These are phyloP conservation scores for Xerocomellus amylosporus DNA, from an alignment of 768 basidiomycete genomes.

Conservation along the genomic window DNA sequence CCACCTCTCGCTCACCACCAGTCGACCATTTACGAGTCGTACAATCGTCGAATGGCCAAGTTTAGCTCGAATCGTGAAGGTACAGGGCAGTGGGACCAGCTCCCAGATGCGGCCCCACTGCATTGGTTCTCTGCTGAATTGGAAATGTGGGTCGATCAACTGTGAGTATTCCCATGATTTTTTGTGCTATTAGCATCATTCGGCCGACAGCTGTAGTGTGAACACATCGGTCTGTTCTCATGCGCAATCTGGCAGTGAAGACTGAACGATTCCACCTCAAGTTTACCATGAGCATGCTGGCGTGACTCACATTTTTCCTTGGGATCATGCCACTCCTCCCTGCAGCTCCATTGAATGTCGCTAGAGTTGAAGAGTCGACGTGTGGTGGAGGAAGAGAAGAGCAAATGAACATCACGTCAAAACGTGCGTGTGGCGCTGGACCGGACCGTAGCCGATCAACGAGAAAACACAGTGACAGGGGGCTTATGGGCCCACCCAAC, in stretches of 20 bases:
- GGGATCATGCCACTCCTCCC: neutral
- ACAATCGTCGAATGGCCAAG: neutral
- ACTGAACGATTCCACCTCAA: neutral
- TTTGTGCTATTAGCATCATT: conserved; percentile 7
- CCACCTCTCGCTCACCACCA: neutral
- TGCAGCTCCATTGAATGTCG: neutral
- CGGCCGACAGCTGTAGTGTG: neutral
- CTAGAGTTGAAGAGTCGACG: conserved; percentile 4
- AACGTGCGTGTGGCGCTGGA: conserved; percentile 14
- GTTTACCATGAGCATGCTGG: neutral
- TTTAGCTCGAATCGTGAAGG: conserved; percentile 9
- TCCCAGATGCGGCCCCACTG: neutral
- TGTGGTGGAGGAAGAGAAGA: conserved; percentile 9
- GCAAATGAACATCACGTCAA: neutral
- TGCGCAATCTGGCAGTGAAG: neutral
- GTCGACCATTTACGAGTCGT: neutral
- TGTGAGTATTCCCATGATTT: conserved; percentile 2
- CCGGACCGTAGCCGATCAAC: conserved; percentile 19
- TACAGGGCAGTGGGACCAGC: conserved; percentile 1
- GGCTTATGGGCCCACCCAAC: conserved; percentile 5
- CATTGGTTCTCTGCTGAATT: conserved; percentile 11
- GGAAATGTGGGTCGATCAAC: conserved; percentile 23
- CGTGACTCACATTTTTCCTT: conserved; percentile 9
- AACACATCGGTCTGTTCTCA: conserved; percentile 7
- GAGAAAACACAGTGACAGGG: neutral